Conservation (phyloP, 306 rosid species). For the Citrullus colocynthis region DNA sequence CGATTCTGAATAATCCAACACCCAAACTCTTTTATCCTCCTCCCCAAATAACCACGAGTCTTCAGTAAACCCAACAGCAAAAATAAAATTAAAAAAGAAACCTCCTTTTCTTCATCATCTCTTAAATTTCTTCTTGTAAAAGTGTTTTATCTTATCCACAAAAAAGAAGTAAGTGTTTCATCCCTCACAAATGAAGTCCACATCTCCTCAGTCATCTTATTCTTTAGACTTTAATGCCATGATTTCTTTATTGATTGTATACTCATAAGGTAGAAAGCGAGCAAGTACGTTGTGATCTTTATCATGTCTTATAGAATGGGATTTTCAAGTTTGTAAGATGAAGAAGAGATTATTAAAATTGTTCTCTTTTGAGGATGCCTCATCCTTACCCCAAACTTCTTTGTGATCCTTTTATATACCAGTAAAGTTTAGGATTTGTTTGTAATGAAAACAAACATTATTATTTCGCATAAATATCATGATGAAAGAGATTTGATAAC, state of each 20-base stretch:
- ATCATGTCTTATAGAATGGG: neutral
- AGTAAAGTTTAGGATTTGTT: neutral
- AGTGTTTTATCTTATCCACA: neutral
- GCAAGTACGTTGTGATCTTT: neutral
- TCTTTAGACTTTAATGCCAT: neutral
- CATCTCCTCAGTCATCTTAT: neutral
- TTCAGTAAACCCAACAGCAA: neutral
- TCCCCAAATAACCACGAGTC: neutral
- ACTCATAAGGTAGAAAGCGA: neutral
- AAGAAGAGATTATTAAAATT: neutral
- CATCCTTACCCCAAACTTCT: neutral
- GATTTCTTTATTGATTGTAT: neutral
- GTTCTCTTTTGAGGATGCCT: neutral
- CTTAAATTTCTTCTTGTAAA: neutral
- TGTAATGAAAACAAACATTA: neutral
- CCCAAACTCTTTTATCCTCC: too few species aligned
- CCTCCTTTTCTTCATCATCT: neutral
- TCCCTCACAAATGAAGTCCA: neutral
- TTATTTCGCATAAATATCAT: neutral
- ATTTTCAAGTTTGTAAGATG: neutral
- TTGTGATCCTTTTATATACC: neutral
- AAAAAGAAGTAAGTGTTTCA: neutral
- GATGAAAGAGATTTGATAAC: constrained; percentile 4
- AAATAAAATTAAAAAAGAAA: too few species aligned
- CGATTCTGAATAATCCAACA: neutral